A percentile compares a stretch with the other conserved stretches of the same genome.
These are phyloP conservation scores for Gryganskiella cystojenkinii DNA, from an alignment of 192 early-diverging fungal species.

Conservation along the genomic window DNA sequence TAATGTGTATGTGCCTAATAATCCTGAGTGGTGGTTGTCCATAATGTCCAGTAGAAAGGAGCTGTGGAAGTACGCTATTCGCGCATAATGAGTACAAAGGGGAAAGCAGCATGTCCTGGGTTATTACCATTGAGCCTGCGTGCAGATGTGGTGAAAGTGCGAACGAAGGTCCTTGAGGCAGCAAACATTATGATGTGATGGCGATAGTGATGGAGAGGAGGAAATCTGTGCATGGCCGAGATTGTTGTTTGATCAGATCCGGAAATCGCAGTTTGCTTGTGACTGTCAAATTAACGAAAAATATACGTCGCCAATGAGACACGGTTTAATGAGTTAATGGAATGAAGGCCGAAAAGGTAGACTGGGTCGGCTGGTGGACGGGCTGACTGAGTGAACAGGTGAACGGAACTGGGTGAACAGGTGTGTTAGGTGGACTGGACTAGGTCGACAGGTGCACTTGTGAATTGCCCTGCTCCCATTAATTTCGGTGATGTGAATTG, in stretches of 20 bases:
- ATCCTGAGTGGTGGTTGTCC: too few relatives aligned
- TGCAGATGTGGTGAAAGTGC: conserved; percentile 40
- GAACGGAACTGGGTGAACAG: neutral
- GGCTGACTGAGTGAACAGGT: too few relatives aligned
- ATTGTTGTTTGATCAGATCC: neutral
- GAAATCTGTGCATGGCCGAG: neutral
- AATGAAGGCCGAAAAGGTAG: too few relatives aligned
- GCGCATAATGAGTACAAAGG: neutral
- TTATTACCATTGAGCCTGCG: conserved; percentile 32
- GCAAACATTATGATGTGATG: conserved; percentile 29
- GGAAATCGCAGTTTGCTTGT: too few relatives aligned
- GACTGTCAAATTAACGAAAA: neutral
- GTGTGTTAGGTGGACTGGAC: neutral
- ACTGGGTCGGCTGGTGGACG: too few relatives aligned
- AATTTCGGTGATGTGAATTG: too few relatives aligned
- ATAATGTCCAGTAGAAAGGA: neutral
- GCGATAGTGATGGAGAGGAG: conserved; percentile 1
- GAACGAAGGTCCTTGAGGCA: conserved; percentile 30
- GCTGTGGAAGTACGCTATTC: neutral
- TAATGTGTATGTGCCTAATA: too few relatives aligned
- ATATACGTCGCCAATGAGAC: neutral
- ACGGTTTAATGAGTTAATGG: neutral
- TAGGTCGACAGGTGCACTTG: too few relatives aligned
- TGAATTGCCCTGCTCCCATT: too few relatives aligned
- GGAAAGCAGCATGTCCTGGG: neutral